Conservation (phyloP, 352 stramenopile species). For the Elongisporangium prolatum region DNA sequence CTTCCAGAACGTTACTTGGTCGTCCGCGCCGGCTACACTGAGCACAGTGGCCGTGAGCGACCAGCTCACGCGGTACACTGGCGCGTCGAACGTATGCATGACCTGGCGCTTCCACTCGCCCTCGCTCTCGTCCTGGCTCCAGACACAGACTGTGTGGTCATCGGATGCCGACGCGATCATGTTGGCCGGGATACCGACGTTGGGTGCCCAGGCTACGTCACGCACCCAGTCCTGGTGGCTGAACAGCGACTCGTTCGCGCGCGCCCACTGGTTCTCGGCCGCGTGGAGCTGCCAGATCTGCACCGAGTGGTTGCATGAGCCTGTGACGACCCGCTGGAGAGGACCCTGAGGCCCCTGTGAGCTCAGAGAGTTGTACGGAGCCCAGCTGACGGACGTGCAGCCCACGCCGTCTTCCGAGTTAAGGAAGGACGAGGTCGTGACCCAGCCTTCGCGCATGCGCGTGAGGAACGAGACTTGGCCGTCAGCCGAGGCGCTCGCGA, state of each 20-base stretch:
- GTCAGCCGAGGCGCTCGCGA: conserved; percentile 73
- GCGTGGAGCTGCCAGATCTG: conserved; percentile 57
- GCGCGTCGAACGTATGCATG: conserved; percentile 60
- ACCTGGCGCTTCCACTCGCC: conserved; percentile 61
- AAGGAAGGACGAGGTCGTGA: conserved; percentile 67
- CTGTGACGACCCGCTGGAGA: conserved; percentile 72
- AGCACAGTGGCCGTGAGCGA: conserved; percentile 68
- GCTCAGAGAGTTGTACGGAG: conserved; percentile 83
- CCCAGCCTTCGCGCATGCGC: conserved; percentile 75
- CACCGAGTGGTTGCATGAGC: conserved; percentile 55
- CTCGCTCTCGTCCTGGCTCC: conserved; percentile 64
- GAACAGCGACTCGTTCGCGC: conserved; percentile 39
- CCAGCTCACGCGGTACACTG: conserved; percentile 84
- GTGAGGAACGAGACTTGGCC: conserved; percentile 84
- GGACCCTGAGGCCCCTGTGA: conserved; percentile 58
- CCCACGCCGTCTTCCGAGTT: conserved; percentile 71
- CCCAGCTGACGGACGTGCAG: conserved; percentile 82
- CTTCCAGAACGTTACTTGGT: conserved; percentile 83
- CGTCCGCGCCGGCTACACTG: conserved; percentile 57
- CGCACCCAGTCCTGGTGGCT: conserved; percentile 83
- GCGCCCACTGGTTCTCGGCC: conserved; percentile 30
- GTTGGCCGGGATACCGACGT: conserved; percentile 80
- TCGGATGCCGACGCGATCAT: conserved; percentile 77
- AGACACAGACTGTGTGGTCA: conserved; percentile 77
- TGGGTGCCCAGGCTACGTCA: conserved; percentile 79